Base-by-base conservation (phyloP, 148 eudicot species). In the Euryodendron excelsum region DNA sequence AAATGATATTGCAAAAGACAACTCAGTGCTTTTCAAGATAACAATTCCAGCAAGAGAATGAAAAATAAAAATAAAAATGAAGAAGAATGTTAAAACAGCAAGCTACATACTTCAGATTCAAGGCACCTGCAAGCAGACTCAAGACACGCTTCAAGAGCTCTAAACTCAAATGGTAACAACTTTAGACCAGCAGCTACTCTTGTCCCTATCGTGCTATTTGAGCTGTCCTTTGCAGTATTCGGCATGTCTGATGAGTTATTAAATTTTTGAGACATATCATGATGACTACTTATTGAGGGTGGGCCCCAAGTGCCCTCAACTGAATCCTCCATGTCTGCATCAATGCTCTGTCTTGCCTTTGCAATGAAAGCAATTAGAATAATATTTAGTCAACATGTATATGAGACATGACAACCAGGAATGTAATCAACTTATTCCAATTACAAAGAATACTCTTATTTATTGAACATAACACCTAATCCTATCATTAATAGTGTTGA, bases 71-170 rank as follows among this genome's bases (percentile, higher is more conserved):
- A 39, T 41, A 58, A 41, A 15, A 17, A 25, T 27, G 11, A 33
- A 15, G 39, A 3, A 30, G n/a, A 17, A 39, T 47, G 27, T 56
- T 30, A 25, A 70, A 25, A 70, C 53, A 3, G 34, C 0, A 72
- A 60, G 70, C 10, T 28, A 48, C 71, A 28, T 83, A 88, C 91
- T 87, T 89, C 89, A 47, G 76, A 78, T 41, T 89, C 91, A 28
- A 89, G 79, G 66, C 88, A 86, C 82, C 82, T 86, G 80, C 91
- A 89, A 72, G 89, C 83, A 62, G 89, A 81, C 80, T 86, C 91
- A 64, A 89, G 79, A 73, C 91, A 89, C 55, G 81, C 86, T 80
- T 89, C 91, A 52, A 89, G 87, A 31, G 88, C 89, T 80, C 77
- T 81, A 47, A 86, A 89, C 81, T 89, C 91, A 28, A 89, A 89